A percentile compares a stretch with the other conserved stretches of the same genome.
These are phyloP conservation scores for Corylus avellana DNA, from an alignment of 306 rosid species.

Conservation along the genomic window DNA sequence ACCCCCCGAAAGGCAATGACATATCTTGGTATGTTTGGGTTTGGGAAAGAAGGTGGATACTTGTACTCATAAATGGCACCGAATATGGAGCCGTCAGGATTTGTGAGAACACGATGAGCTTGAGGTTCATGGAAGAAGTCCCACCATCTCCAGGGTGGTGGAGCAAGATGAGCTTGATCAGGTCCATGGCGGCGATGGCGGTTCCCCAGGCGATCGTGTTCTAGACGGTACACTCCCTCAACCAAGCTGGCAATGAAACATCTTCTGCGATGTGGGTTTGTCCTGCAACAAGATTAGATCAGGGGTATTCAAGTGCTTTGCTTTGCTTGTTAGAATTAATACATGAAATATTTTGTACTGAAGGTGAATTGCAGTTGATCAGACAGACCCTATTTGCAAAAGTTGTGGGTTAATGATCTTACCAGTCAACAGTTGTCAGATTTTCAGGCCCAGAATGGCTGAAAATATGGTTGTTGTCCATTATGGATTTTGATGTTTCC, in stretches of 20 bases:
- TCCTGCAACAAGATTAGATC: slow-evolving; percentile 11
- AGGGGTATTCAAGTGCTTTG: too few relatives aligned
- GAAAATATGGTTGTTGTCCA: too few relatives aligned
- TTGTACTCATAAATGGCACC: slow-evolving; percentile 22
- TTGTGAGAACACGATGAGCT: not conserved
- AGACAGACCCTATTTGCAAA: too few relatives aligned
- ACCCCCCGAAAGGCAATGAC: slow-evolving; percentile 37
- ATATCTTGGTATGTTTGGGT: slow-evolving; percentile 24
- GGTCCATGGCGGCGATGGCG: slow-evolving; percentile 1
- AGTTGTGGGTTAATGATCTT: too few relatives aligned
- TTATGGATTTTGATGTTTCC: too few relatives aligned
- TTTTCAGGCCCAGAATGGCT: too few relatives aligned
- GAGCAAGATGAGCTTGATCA: slow-evolving; percentile 2
- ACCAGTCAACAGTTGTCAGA: too few relatives aligned
- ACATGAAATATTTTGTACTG: too few relatives aligned
- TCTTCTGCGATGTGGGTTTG: slow-evolving; percentile 11
- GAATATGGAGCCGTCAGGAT: slow-evolving; percentile 12
- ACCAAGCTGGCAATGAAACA: slow-evolving; percentile 33
- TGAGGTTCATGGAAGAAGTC: not conserved
- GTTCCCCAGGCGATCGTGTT: not conserved
- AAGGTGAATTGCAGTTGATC: too few relatives aligned
- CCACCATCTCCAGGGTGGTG: slow-evolving; percentile 9
- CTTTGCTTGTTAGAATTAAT: too few relatives aligned
- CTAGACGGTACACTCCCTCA: slow-evolving; percentile 16
- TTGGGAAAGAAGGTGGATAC: not conserved